A percentile compares a stretch with the other conserved stretches of the same genome.
phyloP scores from a whole-genome alignment of 1,284 basidiomycete genomes.

The Peniophora sp. region DNA sequence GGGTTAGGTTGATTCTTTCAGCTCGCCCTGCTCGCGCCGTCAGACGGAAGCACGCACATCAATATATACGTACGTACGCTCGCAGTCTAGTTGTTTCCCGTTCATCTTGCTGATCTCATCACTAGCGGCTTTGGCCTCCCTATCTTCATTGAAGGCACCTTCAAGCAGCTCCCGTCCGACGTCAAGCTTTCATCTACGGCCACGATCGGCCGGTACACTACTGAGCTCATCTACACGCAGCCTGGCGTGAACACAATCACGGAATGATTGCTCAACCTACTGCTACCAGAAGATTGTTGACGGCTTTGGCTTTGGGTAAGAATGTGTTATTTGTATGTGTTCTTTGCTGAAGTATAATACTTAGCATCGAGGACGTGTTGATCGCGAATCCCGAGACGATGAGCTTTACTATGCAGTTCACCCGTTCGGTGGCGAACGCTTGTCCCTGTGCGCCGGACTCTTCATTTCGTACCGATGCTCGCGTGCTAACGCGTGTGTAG shows the following conservation, averaged over 20 bases:
- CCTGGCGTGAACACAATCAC: constrained; percentile 48
- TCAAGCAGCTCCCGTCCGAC: constrained; percentile 56
- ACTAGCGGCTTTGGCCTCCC: constrained; percentile 62
- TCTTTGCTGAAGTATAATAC: constrained; percentile 1
- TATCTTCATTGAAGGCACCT: constrained; percentile 58
- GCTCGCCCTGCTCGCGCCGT: too few relatives aligned
- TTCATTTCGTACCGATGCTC: neutral
- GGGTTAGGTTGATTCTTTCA: too few relatives aligned
- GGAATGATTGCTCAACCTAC: constrained; percentile 53
- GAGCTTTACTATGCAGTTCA: constrained; percentile 56
- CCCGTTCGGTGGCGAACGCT: constrained; percentile 64
- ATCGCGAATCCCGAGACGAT: constrained; percentile 50
- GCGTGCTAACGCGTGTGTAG: constrained; percentile 22
- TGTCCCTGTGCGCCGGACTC: constrained; percentile 54
- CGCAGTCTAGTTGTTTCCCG: neutral
- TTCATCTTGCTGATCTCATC: constrained; percentile 1
- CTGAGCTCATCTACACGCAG: constrained; percentile 59
- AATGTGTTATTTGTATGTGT: neutral
- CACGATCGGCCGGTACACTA: constrained; percentile 63
- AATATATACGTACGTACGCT: constrained; percentile 44
- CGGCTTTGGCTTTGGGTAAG: constrained; percentile 48
- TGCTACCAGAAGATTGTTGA: constrained; percentile 72
- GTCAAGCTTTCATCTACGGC: constrained; percentile 50
- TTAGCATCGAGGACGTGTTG: constrained; percentile 48
- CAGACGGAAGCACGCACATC: too few relatives aligned